Conservation (phyloP, 345 rosid species). For the Ceriops tagal region DNA sequence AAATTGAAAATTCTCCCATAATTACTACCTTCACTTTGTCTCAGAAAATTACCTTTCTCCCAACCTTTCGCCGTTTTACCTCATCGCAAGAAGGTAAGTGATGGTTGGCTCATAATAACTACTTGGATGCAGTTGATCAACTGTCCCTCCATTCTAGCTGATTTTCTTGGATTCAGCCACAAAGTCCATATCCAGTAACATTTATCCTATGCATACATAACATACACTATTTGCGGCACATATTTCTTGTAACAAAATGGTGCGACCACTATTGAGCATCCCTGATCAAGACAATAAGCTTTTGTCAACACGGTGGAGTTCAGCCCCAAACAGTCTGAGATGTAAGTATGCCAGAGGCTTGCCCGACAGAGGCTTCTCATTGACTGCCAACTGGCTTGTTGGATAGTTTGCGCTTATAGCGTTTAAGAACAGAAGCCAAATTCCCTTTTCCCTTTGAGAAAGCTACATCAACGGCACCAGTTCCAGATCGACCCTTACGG, state of each 20-base stretch:
- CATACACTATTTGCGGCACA: constrained; percentile 36
- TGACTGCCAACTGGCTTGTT: constrained; percentile 36
- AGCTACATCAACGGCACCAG: constrained; percentile 96
- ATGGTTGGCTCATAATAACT: too few species aligned
- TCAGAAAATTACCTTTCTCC: too few species aligned
- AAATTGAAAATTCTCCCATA: too few species aligned
- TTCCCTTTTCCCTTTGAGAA: constrained; percentile 94
- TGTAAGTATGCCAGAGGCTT: too few species aligned
- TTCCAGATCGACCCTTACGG: constrained; percentile 86
- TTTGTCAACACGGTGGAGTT: too few species aligned
- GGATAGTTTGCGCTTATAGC: constrained; percentile 81
- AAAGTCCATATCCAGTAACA: constrained; percentile 17
- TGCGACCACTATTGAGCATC: constrained; percentile 5
- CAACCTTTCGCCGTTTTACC: too few species aligned
- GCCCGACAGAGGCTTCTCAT: constrained; percentile 12
- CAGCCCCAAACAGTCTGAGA: too few species aligned
- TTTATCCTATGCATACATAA: constrained; percentile 29
- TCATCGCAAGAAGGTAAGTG: too few species aligned
- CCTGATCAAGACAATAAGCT: too few species aligned
- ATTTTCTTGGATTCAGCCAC: constrained; percentile 3
- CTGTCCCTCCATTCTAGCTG: constrained; percentile 14
- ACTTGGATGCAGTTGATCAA: constrained; percentile 4
- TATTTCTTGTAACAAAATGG: constrained; percentile 21
- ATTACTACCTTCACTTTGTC: too few species aligned
- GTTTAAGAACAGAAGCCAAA: constrained; percentile 87